These are phyloP conservation scores for Calycina marina DNA, from an alignment of 2,329 filamentous ascomycete genomes.

Conservation along the genomic window DNA sequence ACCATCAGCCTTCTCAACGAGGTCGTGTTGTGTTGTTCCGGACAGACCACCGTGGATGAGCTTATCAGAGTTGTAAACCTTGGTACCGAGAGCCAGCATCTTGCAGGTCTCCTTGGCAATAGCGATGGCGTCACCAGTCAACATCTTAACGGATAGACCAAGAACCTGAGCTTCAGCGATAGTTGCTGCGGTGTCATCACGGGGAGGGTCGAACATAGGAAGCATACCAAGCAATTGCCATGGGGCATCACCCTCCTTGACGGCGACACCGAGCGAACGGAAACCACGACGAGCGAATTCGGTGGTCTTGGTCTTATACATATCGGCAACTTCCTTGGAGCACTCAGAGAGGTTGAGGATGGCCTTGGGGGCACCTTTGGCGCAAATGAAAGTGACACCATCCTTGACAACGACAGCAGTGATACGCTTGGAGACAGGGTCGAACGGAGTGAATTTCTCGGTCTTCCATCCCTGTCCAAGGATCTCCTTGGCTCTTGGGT, in stretches of 20 bases:
- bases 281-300: constrained; percentile 70
- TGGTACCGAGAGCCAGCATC: constrained; percentile 65
- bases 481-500: constrained; percentile 65
- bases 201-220: constrained; percentile 68
- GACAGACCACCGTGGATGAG: constrained; percentile 63
- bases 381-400: constrained; percentile 56
- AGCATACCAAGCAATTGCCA: constrained; percentile 62
- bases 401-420: constrained; percentile 55
- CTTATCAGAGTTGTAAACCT: constrained; percentile 69
- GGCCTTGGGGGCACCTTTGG: constrained; percentile 66
- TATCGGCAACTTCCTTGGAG: constrained; percentile 45
- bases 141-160: constrained; percentile 67
- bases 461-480: constrained; percentile 62
- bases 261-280: constrained; percentile 65
- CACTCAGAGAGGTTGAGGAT: constrained; percentile 56
- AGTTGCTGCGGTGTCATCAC: constrained; percentile 66
- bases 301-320: constrained; percentile 58
- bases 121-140: constrained; percentile 67
- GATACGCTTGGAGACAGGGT: constrained; percentile 69
- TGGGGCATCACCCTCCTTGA: constrained; percentile 60
- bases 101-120: constrained; percentile 74
- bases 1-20: constrained; percentile 79
- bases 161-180: constrained; percentile 64
- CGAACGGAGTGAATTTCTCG: constrained; percentile 64
- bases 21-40: constrained; percentile 59